Base-by-base conservation (phyloP, 495 filamentous ascomycete species). In the Hypoxylon crocopeplum region DNA sequence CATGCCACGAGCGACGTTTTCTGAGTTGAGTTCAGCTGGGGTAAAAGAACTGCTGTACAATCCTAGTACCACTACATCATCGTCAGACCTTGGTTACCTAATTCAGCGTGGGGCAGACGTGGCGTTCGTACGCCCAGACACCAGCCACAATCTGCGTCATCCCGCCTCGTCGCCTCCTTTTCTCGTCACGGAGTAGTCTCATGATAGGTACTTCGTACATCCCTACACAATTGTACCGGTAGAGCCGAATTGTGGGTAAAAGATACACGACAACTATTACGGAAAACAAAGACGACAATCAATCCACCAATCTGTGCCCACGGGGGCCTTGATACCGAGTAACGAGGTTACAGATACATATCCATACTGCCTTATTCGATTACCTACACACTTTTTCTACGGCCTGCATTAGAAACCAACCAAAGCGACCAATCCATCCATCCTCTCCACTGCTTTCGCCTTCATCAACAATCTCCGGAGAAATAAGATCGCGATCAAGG, bases 111-210 rank as follows among this genome's bases (percentile, higher is more conserved):
- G n/a, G n/a, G n/a, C n/a, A n/a, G n/a, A n/a, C n/a, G n/a, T n/a
- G n/a, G n/a, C n/a, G n/a, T n/a, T n/a, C n/a, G 16, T 29, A 47
- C 16, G n/a, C 8, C 13, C 15, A 30, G 22, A 0, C 21, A 54
- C 19, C 32, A 54, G 39, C 50, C 50, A 45, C 50, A 36, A 13
- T 30, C 38, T 64, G 60, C 54, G 60, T 64, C 60, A 64, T 64
- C 53, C 48, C 15, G 24, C 10, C 49, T 48, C 25, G 37, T 42
- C 44, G 53, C 60, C 60, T 64, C 60, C 60, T 64, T 64, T 64
- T 54, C 45, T 34, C 19, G 27, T 57, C 41, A 53, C 53, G 41
- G 53, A 53, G 37, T 38, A 20, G 51, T 25, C 15, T 38, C 2
- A 7, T 47, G 34, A 29, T 46, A 32, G n/a, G n/a, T n/a, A n/a